phyloP scores from a whole-genome alignment of 208 protist genomes.

The Trypanosoma boissoni region DNA sequence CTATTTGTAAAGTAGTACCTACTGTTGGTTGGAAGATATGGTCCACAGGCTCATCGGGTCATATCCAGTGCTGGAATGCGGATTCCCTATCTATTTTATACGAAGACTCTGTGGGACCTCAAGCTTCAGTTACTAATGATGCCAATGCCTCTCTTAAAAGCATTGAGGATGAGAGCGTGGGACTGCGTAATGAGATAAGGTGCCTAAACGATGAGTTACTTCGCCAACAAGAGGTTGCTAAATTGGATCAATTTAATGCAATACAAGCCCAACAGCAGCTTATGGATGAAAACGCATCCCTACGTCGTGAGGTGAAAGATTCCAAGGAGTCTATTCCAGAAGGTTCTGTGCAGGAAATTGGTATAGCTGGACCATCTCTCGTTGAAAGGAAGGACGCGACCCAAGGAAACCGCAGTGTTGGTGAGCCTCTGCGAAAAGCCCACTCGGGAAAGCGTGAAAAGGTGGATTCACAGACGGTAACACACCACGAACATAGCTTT shows the following conservation, averaged over 20 bases:
- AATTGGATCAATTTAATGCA: constrained; percentile 27
- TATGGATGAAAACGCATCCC: constrained; percentile 30
- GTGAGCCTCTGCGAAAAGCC: too few species aligned
- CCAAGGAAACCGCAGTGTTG: too few species aligned
- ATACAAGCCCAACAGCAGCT: constrained; percentile 30
- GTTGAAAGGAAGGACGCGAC: too few species aligned
- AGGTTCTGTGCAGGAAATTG: too few species aligned
- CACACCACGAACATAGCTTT: constrained; percentile 33
- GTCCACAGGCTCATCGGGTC: constrained; percentile 54
- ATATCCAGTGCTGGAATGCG: constrained; percentile 85
- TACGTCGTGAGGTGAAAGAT: constrained; percentile 8
- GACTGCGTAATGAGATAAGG: constrained; percentile 26
- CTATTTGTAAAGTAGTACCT: constrained; percentile 59
- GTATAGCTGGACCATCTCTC: too few species aligned
- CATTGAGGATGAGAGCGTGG: constrained; percentile 23
- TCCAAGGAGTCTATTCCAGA: constrained; percentile 1
- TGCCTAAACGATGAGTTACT: constrained; percentile 20
- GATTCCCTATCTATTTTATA: constrained; percentile 73
- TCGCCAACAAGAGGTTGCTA: constrained; percentile 21
- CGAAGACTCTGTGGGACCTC: constrained; percentile 5
- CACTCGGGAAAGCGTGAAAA: constrained; percentile 8
- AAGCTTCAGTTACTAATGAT: not conserved
- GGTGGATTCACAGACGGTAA: constrained; percentile 8
- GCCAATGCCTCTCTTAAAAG: not conserved
- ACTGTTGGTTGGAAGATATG: constrained; percentile 71